A percentile compares a stretch with the other conserved stretches of the same genome.
Conservation (phyloP, 768 basidiomycete species). For the Dentipellis fragilis region DNA sequence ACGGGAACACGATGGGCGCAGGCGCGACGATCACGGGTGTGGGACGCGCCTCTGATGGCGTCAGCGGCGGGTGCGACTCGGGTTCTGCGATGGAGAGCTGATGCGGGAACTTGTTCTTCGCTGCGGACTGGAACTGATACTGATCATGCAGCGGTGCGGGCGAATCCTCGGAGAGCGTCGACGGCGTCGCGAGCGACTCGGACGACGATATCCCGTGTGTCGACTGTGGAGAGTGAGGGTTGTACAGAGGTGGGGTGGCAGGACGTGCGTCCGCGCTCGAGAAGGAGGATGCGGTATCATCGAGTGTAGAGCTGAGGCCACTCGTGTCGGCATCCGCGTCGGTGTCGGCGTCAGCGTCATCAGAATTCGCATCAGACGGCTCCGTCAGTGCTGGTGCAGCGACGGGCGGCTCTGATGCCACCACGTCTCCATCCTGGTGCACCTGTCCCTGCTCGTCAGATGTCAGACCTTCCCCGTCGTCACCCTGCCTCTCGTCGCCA, state of each 20-base stretch:
- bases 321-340: neutral
- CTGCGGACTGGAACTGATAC: neutral
- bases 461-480: neutral
- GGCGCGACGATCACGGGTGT: conserved; percentile 13
- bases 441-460: neutral
- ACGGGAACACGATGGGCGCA: conserved; percentile 35
- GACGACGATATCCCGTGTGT: conserved; percentile 10
- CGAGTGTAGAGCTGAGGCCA: neutral
- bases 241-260: conserved; percentile 9
- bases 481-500: neutral
- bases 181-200: conserved; percentile 13
- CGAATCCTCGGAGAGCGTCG: conserved; percentile 9
- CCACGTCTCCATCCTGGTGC: neutral
- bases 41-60: conserved; percentile 17
- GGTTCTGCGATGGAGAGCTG: conserved; percentile 19
- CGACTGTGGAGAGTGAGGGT: conserved; percentile 9
- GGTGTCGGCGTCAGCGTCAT: neutral
- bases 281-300: conserved; percentile 6
- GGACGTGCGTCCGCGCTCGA: conserved; percentile 10
- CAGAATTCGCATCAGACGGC: neutral
- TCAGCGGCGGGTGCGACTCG: conserved; percentile 22
- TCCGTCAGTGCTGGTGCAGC: neutral
- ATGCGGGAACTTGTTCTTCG: neutral
- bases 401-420: neutral
- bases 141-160: neutral